phyloP scores from a whole-genome alignment of 139 green algal species.

The Volvox reticuliferus region DNA sequence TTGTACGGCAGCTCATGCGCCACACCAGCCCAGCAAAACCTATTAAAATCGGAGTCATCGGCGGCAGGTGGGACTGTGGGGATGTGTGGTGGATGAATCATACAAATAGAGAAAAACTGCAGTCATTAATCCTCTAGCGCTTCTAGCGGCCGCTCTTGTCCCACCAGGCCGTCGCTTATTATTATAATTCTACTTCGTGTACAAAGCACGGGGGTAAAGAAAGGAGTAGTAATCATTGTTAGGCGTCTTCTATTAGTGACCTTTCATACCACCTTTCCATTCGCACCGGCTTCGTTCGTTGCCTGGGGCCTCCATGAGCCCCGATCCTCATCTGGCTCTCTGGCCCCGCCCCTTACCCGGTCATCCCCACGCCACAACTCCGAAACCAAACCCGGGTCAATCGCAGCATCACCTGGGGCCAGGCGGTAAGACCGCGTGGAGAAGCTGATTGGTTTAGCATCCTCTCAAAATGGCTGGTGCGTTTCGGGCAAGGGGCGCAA shows the following conservation, averaged over 20 bases:
- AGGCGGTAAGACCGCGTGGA: not conserved
- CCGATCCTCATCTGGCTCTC: not conserved
- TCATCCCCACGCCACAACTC: not conserved
- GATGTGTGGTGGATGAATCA: too few species aligned
- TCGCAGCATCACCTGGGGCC: slow-evolving; percentile 13
- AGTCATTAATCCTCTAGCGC: too few species aligned
- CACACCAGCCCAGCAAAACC: not conserved
- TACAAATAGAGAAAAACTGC: too few species aligned
- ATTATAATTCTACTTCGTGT: too few species aligned
- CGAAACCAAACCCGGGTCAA: not conserved
- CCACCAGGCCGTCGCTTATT: too few species aligned
- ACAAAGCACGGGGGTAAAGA: too few species aligned
- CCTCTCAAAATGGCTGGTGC: slow-evolving; percentile 4
- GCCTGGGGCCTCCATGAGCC: not conserved
- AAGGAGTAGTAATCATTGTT: too few species aligned
- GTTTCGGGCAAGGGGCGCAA: not conserved
- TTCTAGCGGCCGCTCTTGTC: too few species aligned
- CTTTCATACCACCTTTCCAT: too few species aligned
- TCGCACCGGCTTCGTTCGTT: too few species aligned
- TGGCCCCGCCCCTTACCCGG: not conserved
- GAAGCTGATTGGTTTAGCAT: slow-evolving; percentile 23
- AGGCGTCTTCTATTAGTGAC: too few species aligned
- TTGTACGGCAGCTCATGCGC: not conserved
- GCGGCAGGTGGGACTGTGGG: slow-evolving; percentile 30
- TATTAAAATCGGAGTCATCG: slow-evolving; percentile 25